Conservation (phyloP, 225 moss, liverwort and hornwort genomes). For the Sphagnum contortum region DNA sequence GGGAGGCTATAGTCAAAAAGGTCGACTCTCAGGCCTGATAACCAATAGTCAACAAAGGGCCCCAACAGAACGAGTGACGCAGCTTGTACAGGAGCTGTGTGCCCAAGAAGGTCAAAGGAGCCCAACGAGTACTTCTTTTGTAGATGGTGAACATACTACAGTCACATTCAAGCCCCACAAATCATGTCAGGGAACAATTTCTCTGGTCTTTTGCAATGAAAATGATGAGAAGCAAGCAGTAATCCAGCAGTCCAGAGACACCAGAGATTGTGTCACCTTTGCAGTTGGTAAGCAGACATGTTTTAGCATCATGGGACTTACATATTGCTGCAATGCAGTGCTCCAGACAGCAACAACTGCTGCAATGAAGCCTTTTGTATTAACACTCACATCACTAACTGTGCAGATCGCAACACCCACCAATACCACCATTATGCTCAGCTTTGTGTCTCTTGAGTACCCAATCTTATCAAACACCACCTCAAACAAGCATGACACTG, state of each 20-base stretch:
- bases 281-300: no score
- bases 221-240: no score
- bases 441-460: constrained; percentile 57
- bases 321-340: constrained; percentile 58
- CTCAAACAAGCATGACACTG: constrained; percentile 52
- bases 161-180: not conserved
- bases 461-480: constrained; percentile 56
- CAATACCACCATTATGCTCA: constrained; percentile 50
- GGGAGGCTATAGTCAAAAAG: constrained; percentile 25
- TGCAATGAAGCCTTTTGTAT: constrained; percentile 43
- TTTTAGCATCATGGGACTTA: constrained; percentile 9
- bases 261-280: no score
- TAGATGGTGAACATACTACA: constrained; percentile 55
- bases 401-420: constrained; percentile 65
- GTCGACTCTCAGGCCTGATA: constrained; percentile 35
- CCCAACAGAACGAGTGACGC: constrained; percentile 44
- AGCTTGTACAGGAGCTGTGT: constrained; percentile 59
- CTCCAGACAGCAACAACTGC: constrained; percentile 48
- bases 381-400: constrained; percentile 54
- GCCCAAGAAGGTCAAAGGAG: constrained; percentile 59
- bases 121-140: constrained; percentile 60
- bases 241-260: no score
- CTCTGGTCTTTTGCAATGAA: no score
- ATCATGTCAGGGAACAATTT: no score
- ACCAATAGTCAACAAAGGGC: constrained; percentile 46